Base-by-base conservation (phyloP, 345 rosid genomes). In the Stellera chamaejasme region DNA sequence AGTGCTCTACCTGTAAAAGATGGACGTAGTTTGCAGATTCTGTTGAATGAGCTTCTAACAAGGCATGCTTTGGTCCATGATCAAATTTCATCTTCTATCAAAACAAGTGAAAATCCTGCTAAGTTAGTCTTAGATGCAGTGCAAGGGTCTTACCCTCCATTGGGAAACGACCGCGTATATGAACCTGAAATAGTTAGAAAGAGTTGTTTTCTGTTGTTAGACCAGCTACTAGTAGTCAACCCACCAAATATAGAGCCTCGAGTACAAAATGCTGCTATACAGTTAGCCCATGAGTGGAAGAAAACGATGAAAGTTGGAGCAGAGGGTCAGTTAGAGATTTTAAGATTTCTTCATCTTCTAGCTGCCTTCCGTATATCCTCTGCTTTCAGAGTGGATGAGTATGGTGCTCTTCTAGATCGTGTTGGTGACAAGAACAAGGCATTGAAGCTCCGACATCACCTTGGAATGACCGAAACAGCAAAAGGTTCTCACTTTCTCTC, bases 41-140 rank as follows among this genome's bases (percentile, higher is more conserved):
- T 82, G 67, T 69, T 80, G 55, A 78, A 64, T 59, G 80, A 76
- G 66, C 70, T 65, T 58, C 19, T 72, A 59, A 68, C 61, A 50
- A 70, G 66, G 49, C 58, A 43, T 53, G 65, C 60, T 57, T 62
- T 56, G 60, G 52, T 82, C 52, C 54, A 61, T 45, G 16, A 60
- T 9, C 73, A 72, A 52, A 70, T 82, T 7, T 27, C 27, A 0
- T 25, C 4, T 28, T 52, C 76, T 13, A 55, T 80, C 11, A 50
- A 64, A 23, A 39, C 50, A 23, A 81, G 77, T 32, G 26, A 69
- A 4, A 70, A 82, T 48, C 94, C 94, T 36, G 80, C 80, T 16
- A 79, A 71, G 72, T 77, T 85, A 56, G 90, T 80, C 55, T 58
- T 85, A 51, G 83, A 75, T 72, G 80, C 84, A 36, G 61, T 85